Base-by-base conservation (phyloP, 352 stramenopile species). In the Blastocystis sp. region DNA sequence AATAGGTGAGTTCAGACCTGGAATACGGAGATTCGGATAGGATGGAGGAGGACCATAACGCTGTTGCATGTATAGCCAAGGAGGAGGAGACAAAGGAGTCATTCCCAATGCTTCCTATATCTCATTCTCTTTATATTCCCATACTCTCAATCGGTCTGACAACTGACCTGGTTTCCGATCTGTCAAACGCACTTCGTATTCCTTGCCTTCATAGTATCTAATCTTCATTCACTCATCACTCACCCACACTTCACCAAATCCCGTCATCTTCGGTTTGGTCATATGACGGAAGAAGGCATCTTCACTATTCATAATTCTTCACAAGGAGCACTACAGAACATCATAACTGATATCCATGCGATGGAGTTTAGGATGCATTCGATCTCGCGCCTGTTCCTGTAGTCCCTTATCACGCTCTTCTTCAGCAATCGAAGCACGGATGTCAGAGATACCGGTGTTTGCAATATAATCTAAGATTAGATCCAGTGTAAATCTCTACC, bases 201-300 rank as follows among this genome's bases (percentile, higher is more conserved):
- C 97, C 82, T 98, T 98, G 64, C 96, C 96, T 93, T 99, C 97
- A 90, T 98, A 98, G 57, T 76, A 76, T 6, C 64, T 76, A 33
- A 3, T 57, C 24, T 76, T 58, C 37, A 58, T 24, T 24, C 35
- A 15, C 6, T 54, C 22, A 33, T n/a, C 6, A 66, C 66, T 44
- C 6, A 56, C 44, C 81, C 93, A 95, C 91, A 96, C 84, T 78
- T 96, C 94, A 27, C 94, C 94, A 15, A 95, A 89, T 48, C 92
- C 92, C 5, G 94, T 94, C 40, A 98, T 91, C 66, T 93, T 93
- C n/a, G 96, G 96, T 90, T 99, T 99, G 1, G 95, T 98, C 92
- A 98, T 96, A 92, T 97, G 96, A 84, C 97, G 95, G 93, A 99
- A 99, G 91, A 99, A 99, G 5, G 97, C 97, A 90, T 98, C 96